Percentiles rank a stretch among this genome's conserved stretches.
phyloP scores from a whole-genome alignment of 352 stramenopile genomes.

The Pythium folliculosum region DNA sequence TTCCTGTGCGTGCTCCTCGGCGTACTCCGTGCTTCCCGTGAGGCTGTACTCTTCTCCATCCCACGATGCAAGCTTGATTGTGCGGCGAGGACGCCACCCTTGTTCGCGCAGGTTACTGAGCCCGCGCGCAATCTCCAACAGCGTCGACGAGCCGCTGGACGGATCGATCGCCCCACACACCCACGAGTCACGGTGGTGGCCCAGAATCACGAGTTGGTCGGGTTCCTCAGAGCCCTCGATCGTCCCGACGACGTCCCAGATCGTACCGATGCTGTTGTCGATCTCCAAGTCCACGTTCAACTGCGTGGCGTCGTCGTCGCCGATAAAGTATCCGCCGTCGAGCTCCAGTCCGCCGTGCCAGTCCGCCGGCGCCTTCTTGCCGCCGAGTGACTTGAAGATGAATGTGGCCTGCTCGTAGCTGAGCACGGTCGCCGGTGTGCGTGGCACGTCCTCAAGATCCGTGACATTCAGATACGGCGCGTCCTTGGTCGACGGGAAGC shows the following conservation, averaged over 20 bases:
- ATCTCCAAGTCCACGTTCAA: constrained; percentile 67
- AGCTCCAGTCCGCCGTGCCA: constrained; percentile 74
- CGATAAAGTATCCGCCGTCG: constrained; percentile 67
- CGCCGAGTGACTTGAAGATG: constrained; percentile 69
- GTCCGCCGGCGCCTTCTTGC: constrained; percentile 44
- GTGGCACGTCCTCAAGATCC: constrained; percentile 55
- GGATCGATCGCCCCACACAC: constrained; percentile 87
- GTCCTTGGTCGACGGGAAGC: constrained; percentile 34
- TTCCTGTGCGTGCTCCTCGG: constrained; percentile 74
- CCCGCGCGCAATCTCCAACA: constrained; percentile 85
- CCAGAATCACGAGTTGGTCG: constrained; percentile 79
- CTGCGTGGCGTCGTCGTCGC: constrained; percentile 58
- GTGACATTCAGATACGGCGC: constrained; percentile 7
- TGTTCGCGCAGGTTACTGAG: constrained; percentile 61
- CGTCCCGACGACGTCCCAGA: constrained; percentile 89
- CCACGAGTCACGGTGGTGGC: constrained; percentile 92
- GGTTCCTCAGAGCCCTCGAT: constrained; percentile 62
- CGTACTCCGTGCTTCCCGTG: constrained; percentile 82
- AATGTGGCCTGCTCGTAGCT: constrained; percentile 82
- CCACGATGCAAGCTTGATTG: constrained; percentile 44
- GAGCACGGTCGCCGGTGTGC: constrained; percentile 67
- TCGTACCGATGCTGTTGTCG: constrained; percentile 71
- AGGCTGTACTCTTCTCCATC: constrained; percentile 87
- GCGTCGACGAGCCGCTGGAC: constrained; percentile 69
- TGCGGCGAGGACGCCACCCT: constrained; percentile 73